Evolutionary conservation across 192 early-diverging fungal species (phyloP), one percentile per base, ranked within the genome.

Genomic region (Mortierella alpina): DNA sequence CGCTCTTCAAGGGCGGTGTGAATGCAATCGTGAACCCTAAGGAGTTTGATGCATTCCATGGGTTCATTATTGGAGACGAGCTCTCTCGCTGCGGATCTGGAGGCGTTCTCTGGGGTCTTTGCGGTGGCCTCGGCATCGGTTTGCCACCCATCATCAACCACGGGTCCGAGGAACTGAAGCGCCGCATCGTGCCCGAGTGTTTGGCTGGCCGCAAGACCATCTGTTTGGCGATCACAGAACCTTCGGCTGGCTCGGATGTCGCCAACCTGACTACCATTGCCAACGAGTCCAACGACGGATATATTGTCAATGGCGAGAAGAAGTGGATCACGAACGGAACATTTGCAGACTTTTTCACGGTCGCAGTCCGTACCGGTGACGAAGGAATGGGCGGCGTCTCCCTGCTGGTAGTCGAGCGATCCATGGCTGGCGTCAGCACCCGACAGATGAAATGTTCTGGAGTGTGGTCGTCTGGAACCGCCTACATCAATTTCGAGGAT

Each of bases 221-320:
- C 59, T 94, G 93, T 56, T 79, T 95, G 72, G 90, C 89, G 8
- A 92, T 95, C 69, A 95, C 94, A 9, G 94, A 96, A 73, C 95
- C 93, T 39, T 66, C 80, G 59, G 88, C 87, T 51, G 88, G 88
- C 45, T 90, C 87, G 1, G 94, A 95, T 84, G 94, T 96, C 7
- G 94, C 94, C 59, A 90, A 89, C 74, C 79, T 96, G 23, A 73
- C 72, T 15, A 91, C 90, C 17, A 89, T 90, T 60, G 94, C 93
- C 6, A 91, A 89, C 53, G 82, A 88, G 75, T 67, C 88, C 46
- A 83, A 90, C 40, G 89, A 90, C 67, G 94, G 93, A 3, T 95
- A 90, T 71, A 88, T 95, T 42, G 88, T 93, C 58, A 95, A 95
- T 73, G 94, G 94, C n/a, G 94, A 95, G 73, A 95, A 95, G 88